Percentiles rank a stretch among this genome's conserved stretches.
Evolutionary conservation across 2,329 filamentous ascomycete species (phyloP).

Genomic region (Macrophomina tecta): DNA sequence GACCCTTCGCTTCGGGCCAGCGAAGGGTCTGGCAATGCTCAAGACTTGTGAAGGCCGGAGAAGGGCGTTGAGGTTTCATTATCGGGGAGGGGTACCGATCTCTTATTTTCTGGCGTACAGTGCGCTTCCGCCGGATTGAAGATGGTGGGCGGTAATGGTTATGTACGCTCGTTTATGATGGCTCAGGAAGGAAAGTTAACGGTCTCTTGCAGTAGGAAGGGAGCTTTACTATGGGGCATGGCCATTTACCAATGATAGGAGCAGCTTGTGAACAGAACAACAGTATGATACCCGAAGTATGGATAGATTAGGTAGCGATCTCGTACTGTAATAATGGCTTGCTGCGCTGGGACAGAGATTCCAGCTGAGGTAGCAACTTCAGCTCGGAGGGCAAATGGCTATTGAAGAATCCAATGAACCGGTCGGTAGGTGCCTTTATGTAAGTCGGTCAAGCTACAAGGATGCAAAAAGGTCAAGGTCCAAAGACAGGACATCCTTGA

Average conservation of each 20-base stretch:
- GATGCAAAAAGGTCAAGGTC: too few relatives aligned
- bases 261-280: constrained; percentile 19
- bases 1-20: constrained; percentile 20
- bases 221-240: background rate
- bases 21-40: constrained; percentile 2
- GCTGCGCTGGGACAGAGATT: background rate
- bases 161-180: constrained; percentile 9
- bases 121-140: background rate
- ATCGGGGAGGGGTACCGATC: background rate
- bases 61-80: background rate
- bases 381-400: background rate
- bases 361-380: background rate
- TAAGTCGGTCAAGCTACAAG: too few relatives aligned
- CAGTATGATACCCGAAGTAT: constrained; percentile 28
- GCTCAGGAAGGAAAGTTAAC: background rate
- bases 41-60: background rate
- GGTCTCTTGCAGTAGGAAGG: background rate
- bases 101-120: background rate
- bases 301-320: constrained; percentile 25
- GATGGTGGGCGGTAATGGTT: constrained; percentile 21
- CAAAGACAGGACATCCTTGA: too few relatives aligned
- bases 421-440: background rate
- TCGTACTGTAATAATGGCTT: constrained; percentile 8
- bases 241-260: background rate
- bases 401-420: background rate